A percentile compares a stretch with the other conserved stretches of the same genome.
Evolutionary conservation across 1,139 yeast genomes (phyloP).

Genomic region (Kazachstania sp.): DNA sequence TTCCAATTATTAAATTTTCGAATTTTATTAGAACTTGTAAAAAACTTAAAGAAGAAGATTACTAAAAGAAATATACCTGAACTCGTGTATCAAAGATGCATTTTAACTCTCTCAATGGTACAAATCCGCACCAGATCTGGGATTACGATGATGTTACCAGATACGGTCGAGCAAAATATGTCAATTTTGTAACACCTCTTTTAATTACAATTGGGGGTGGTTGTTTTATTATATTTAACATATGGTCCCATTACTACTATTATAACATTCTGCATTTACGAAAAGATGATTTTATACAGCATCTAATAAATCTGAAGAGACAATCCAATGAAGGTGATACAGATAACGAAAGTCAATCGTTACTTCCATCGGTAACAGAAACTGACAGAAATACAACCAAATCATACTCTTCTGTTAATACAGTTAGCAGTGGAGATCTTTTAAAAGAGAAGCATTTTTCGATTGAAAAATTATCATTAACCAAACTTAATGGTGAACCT

Average conservation of each 20-base stretch:
- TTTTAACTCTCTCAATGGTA: not conserved
- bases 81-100: not conserved
- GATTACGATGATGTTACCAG: conserved; percentile 33
- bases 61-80: no score
- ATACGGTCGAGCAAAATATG: conserved; percentile 21
- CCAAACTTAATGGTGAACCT: conserved; percentile 42
- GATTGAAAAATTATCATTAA: conserved; percentile 26
- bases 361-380: conserved; percentile 6
- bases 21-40: no score
- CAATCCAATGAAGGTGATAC: conserved; percentile 3
- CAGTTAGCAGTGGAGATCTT: conserved; percentile 10
- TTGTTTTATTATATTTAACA: conserved; percentile 7
- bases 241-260: conserved; percentile 11
- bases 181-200: conserved; percentile 21
- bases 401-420: not conserved
- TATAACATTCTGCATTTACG: conserved; percentile 9
- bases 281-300: conserved; percentile 7
- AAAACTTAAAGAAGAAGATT: no score
- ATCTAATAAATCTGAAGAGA: conserved; percentile 2
- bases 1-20: no score
- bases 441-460: conserved; percentile 29
- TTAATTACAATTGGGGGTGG: conserved; percentile 3
- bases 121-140: conserved; percentile 27
- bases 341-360: conserved; percentile 13
- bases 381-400: not conserved